Evolutionary conservation across 2,329 filamentous ascomycete genomes (phyloP), one percentile per base, ranked within the genome.

Genomic region (Xylariales sp.): DNA sequence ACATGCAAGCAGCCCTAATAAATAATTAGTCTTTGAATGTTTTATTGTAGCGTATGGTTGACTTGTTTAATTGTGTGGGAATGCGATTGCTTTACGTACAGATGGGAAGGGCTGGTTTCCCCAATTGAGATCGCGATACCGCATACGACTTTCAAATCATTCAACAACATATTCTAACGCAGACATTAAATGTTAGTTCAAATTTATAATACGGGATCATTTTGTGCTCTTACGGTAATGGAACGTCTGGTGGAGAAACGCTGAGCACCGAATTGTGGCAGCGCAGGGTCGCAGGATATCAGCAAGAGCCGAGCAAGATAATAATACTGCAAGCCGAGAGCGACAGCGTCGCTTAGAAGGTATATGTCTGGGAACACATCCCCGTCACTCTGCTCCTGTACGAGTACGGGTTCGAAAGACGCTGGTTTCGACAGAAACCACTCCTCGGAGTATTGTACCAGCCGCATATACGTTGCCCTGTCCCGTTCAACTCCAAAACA

Each of bases 281-380:
- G 42, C 12, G 48, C 42, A 0, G 51, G 53, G 33, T 56, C 46
- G 30, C 55, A 44, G 4, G 48, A 46, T 2, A 49, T 37, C 2
- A 56, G 43, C 12, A 56, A 39, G n/a, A 56, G 53, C n/a, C 52
- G 46, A 6, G 44, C 41, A 6, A 56, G 46, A 19, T 56, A 49
- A 15, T 54, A 56, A n/a, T 53, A 54, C 40, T 55, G 52, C 23
- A 53, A 36, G 1, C 49, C 53, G 1, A 45, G 46, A 3, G 47
- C 52, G 12, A 50, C 48, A 11, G 45, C 40, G 2, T 55, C 47
- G 12, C 47, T 53, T 11, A 55, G 37, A 2, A 56, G 38, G 42
- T 47, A 52, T 16, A 56, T 49, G 13, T 51, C 46, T 1, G 52
- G 53, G 21, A 56, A 51, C 10, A 38, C 18, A 20, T 38, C 29